Base-by-base conservation (phyloP, 352 stramenopile genomes). In the Phytophthora agathidicida region DNA sequence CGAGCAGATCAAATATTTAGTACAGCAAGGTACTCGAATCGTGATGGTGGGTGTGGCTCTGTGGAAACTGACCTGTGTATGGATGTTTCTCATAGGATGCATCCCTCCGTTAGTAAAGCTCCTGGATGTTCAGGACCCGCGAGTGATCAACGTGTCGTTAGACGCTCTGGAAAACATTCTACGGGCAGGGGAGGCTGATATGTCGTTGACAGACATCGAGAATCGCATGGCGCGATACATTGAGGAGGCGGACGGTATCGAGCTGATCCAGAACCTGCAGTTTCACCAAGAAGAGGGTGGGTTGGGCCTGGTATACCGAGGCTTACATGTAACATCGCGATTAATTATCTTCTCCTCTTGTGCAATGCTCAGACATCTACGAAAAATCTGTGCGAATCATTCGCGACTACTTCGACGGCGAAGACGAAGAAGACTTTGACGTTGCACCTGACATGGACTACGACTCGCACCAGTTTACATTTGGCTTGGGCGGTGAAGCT, bases 191-290 rank as follows among this genome's bases (percentile, higher is more conserved):
- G 96, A 99, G 52, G 80, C 87, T 6, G 90, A 96, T 48, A 76
- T 77, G 24, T 93, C 88, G 10, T 80, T 94, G 26, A 48, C 80
- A 20, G 85, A 87, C 13, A 69, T 45, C 6, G 88, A 97, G 47
- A 99, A 99, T 78, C 71, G 94, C 65, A 98, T 99, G 93, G 93
- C 94, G n/a, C 80, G 90, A 38, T 94, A 91, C 61, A 91, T 99
- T 68, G 94, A 97, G 35, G 97, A 99, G 77, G 89, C 91, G 27
- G 96, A 98, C 46, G 97, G 97, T 46, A 73, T 99, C 23, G 94
- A 97, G 61, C 94, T 98, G 71, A 98, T 99, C 55, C 96, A 99
- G 82, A 92, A 98, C 22, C 77, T 99, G 27, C 97, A 99, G 68
- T 96, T 97, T 63, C 97, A 99, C 63, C 87, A 98, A 59, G 97